Base-by-base conservation (phyloP, 139 green algal species). In the Picochlorum costavermella region DNA sequence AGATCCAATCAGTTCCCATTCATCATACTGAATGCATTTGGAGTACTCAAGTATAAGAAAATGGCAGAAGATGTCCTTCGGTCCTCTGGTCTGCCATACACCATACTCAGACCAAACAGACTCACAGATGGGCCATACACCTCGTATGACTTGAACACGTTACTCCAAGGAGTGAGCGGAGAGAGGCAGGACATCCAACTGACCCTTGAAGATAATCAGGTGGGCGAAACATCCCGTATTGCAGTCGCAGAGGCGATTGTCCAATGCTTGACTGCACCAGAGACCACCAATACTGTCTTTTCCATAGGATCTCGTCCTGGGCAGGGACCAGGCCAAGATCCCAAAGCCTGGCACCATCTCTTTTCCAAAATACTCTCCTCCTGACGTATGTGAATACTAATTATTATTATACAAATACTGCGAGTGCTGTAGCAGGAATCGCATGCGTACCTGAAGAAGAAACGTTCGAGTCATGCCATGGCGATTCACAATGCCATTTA, bases 51-150 rank as follows among this genome's bases (percentile, higher is more conserved):
- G 53, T 96, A 77, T 75, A 98, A 98, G 75, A 75, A 78, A 20
- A 68, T 83, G 55, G 70, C 69, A 2, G 93, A 98, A 74, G 6
- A 81, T 67, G 64, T 65, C 40, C 68, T 96, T 28, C 46, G 80
- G 66, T 33, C 30, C 0, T 88, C 68, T 1, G 92, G 89, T 20
- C 51, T 97, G 53, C 80, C 89, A 6, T 99, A 86, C 73, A 96
- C 91, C 5, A 89, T 99, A 43, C 37, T 99, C 43, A 77, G 92
- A 6, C 91, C 93, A 23, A 66, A 50, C 45, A 82, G 92, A 49
- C 83, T 98, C 10, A 97, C 90, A 14, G 93, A 99, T 73, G 72
- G 91, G 0, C 93, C 93, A 20, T 99, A 98, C 85, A 99, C 93
- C 29, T 92, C 80, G 3, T 97, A 87, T 71, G 93, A 99, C 77